Evolutionary conservation across 805 yeast species (phyloP), one percentile per base, ranked within the genome.

Genomic region (Yamadazyma akitaensis): DNA sequence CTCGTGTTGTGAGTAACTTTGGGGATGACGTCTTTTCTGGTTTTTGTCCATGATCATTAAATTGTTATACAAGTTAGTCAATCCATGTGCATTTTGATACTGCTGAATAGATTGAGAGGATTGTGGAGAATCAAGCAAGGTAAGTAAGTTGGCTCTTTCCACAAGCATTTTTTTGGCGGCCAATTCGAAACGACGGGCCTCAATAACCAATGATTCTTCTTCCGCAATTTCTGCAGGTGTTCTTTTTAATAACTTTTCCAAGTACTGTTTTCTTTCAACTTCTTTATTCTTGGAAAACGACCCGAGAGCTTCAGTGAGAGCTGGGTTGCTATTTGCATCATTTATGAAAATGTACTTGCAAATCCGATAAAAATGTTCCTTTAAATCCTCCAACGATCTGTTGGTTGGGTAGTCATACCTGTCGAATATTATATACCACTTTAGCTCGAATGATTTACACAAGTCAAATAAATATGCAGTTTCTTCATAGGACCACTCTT

Each of bases 161-260:
- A 75, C 69, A 44, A 90, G 75, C 74, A 92, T 86, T 63, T 88
- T 86, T 69, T 89, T 91, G 0, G 97, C 96, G 2, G 96, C 88
- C 47, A 89, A 79, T 60, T 94, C 98, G 51, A 94, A 88, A 53
- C 92, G 83, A 41, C 96, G 79, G 2, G 97, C 95, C 62, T 94
- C 99, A 26, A 92, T 83, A 10, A 94, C 88, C 42, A 94, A 72
- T 0, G 96, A 89, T 63, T 94, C 98, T 61, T 94, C 99, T 68
- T 94, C 99, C 0, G 98, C 98, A 38, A 94, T 88, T 62, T 94
- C 99, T 0, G 97, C 96, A 0, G 99, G 97, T 2, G 92, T 82
- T 54, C 99, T 73, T 32, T 82, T 81, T 37, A 92, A 72, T 33
- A 94, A 69, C 50, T 88, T 80, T 55, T 83, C 84, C 39, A 94